Evolutionary conservation across 495 filamentous ascomycete genomes (phyloP).

Genomic region (Podospora conica): DNA sequence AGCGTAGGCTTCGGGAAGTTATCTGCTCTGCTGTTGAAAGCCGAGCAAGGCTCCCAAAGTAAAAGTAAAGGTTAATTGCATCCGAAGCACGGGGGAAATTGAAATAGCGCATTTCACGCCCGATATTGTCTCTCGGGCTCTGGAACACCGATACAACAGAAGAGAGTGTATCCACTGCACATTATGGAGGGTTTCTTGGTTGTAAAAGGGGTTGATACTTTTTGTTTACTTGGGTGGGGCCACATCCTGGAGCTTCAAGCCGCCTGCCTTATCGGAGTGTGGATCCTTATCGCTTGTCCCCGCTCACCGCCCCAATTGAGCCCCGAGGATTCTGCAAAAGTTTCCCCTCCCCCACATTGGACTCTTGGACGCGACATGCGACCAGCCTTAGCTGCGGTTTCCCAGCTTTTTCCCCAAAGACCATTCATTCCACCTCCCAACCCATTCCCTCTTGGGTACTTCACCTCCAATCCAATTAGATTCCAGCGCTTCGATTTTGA

Average conservation of each 20-base stretch:
- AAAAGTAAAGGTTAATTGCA: no score
- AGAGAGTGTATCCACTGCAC: no score
- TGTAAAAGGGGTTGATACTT: neutral
- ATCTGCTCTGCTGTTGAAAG: neutral
- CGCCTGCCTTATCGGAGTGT: neutral
- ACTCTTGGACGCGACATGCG: neutral
- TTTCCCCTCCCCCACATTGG: conserved; percentile 14
- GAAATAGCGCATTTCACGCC: no score
- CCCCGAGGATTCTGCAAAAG: neutral
- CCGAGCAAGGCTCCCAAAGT: no score
- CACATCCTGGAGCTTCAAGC: neutral
- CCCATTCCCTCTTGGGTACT: neutral
- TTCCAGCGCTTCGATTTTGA: conserved; percentile 7
- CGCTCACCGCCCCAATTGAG: conserved; percentile 6
- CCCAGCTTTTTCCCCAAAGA: neutral
- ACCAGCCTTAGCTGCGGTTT: conserved; percentile 1
- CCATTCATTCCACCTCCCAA: neutral
- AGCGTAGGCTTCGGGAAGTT: no score
- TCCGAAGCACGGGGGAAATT: no score
- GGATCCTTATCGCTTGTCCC: neutral
- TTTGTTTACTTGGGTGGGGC: neutral
- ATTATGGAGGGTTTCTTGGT: neutral
- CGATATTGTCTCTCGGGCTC: no score
- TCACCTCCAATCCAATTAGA: conserved; percentile 3
- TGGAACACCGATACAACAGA: no score